These are phyloP conservation scores for Colletotrichum sp. DNA, from an alignment of 2,329 filamentous ascomycete genomes.

Conservation along the genomic window DNA sequence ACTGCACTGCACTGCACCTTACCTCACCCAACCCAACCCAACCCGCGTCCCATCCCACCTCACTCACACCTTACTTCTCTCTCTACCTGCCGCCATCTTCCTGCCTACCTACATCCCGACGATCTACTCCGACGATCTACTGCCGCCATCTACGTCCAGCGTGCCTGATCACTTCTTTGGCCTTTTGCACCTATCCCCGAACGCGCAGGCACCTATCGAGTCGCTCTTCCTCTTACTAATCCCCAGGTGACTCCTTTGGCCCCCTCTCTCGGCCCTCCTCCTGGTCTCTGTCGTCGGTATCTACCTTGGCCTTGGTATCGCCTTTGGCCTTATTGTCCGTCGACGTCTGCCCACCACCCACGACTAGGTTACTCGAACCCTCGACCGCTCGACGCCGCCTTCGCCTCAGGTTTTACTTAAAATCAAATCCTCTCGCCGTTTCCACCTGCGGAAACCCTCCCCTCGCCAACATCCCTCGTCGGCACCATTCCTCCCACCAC, in stretches of 20 bases:
- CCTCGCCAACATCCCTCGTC: conserved; percentile 25
- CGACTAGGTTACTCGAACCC: background rate
- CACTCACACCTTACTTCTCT: background rate
- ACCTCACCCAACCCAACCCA: background rate
- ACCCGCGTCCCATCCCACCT: background rate
- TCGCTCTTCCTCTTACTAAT: background rate
- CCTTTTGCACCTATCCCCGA: background rate
- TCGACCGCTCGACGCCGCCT: background rate
- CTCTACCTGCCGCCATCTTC: background rate
- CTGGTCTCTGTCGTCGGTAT: background rate
- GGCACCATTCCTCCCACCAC: conserved; percentile 65
- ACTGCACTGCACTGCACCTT: background rate
- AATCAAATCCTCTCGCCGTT: background rate
- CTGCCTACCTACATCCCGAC: background rate
- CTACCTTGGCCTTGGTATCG: background rate
- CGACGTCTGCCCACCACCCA: background rate
- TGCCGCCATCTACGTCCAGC: background rate
- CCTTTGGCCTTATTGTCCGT: background rate
- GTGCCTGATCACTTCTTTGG: background rate
- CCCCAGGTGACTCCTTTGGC: background rate
- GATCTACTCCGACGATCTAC: background rate
- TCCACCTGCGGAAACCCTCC: conserved; percentile 13
- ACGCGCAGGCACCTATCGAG: background rate
- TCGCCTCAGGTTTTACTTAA: background rate
- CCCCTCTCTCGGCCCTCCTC: background rate